Evolutionary conservation across 2,329 filamentous ascomycete species (phyloP), one percentile per base, ranked within the genome.

Genomic region (Aureobasidium zeae): DNA sequence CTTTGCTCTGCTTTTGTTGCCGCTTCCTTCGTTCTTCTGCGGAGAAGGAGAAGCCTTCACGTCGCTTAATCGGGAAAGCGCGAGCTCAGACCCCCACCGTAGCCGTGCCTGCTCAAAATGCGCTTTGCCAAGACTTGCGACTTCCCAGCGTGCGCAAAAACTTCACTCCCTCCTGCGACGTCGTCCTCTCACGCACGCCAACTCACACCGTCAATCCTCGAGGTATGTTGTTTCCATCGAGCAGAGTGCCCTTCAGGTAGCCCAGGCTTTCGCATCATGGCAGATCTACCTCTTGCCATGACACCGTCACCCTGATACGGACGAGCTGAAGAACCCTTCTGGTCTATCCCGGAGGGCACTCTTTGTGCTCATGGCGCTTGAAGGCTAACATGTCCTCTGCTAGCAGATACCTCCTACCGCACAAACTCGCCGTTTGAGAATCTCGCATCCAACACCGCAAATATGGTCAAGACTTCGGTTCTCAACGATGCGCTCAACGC

Each of bases 381-480:
- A 67, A 74, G 73, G 74, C 76, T 79, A 73, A 79, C 69, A 63
- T 56, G 51, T 53, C 48, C 52, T 53, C 48, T 44, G 47, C 34
- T 46, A 42, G 53, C 64, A 77, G 74, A 78, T 74, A 78, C 73
- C 74, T 77, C 72, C 72, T 63, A 63, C 73, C 70, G 65, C 64
- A 57, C 48, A 51, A 16, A 7, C 60, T 58, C 57, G 66, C 71
- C 81, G 83, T 75, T 75, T 83, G 81, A 87, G 81, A 86, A 86
- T 86, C 82, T 86, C 76, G 53, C 43, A n/a, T n/a, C 63, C 65
- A 61, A 75, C 39, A 44, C 76, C 79, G 80, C 68, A 79, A 95
- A 84, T 68, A 98, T 98, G 89, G 88, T 95, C 73, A 87, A 86
- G 77, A 96, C 91, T 65, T 94, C 87, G 70, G 91, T 96, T 66